Evolutionary conservation across 495 filamentous ascomycete species (phyloP), one percentile per base, ranked within the genome.

Genomic region (Neurospora sp.): DNA sequence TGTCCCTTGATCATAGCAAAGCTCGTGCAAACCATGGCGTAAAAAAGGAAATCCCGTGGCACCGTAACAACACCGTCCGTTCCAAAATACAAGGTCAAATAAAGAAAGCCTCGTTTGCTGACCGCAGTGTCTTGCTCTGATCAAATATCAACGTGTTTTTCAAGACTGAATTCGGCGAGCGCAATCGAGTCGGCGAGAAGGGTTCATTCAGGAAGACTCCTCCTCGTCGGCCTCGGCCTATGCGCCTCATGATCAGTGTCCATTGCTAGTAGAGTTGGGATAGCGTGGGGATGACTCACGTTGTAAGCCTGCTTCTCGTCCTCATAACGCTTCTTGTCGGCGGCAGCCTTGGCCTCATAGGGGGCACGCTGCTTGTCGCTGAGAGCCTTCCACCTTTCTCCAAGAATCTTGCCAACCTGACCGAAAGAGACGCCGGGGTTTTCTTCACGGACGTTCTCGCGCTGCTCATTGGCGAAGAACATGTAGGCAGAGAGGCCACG

Each of bases 391-490:
- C 96, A 99, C 85, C 90, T 90, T 88, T 98, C 94, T 82, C 96
- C 96, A 45, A 99, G 93, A 74, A 93, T 89, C 89, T 98, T 98
- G 83, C 96, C 96, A 78, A 99, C 94, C 82, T 98, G 94, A 77
- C 96, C 96, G 84, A 99, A 99, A 73, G 90, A 90, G 85, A 99
- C 97, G 73, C 95, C 95, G 6, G 96, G 95, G 88, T 99, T 98
- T 84, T 99, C 96, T 81, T 96, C 93, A 79, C 95, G 92, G 77
- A 99, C 96, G 82, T 96, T 97, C 77, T 98, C 96, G 77, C 96
- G 94, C 83, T 97, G 92, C 82, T 98, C 96, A 79, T 98, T 98
- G 88, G 96, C 96, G 82, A 99, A 99, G 90, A 98, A 99, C 96
- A 99, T 99, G 90, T 99, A 99, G 70, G 96, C 96, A 28, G 96